These are phyloP conservation scores for Yamadazyma dendronema DNA, from an alignment of 1,139 yeast genomes.

Conservation along the genomic window DNA sequence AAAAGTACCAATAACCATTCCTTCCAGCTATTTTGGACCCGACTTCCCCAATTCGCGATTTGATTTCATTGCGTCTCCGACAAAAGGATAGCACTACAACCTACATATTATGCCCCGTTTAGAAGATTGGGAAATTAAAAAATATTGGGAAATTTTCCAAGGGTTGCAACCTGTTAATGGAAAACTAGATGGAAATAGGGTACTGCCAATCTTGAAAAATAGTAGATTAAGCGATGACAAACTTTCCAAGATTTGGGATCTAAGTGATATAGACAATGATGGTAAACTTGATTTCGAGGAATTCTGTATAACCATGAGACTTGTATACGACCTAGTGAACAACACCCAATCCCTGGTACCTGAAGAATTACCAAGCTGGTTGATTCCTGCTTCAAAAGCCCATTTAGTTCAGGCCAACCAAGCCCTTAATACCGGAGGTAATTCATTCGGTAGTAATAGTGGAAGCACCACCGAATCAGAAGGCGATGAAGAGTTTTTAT, in stretches of 20 bases:
- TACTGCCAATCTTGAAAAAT: constrained; percentile 83
- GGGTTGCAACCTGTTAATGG: constrained; percentile 81
- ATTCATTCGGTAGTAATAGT: constrained; percentile 24
- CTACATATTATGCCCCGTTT: constrained; percentile 53
- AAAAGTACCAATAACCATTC: too few species aligned
- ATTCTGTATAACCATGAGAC: constrained; percentile 94
- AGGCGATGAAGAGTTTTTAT: constrained; percentile 52
- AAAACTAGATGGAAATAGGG: constrained; percentile 80
- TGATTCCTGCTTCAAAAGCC: constrained; percentile 84
- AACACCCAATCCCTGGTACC: constrained; percentile 69
- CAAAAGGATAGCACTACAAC: not conserved
- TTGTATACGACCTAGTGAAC: constrained; percentile 87
- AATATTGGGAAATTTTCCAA: constrained; percentile 95
- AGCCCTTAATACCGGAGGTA: constrained; percentile 49
- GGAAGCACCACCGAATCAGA: constrained; percentile 42
- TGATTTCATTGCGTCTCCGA: not conserved
- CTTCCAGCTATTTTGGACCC: too few species aligned
- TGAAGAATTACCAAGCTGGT: constrained; percentile 77
- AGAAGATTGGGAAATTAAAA: constrained; percentile 92
- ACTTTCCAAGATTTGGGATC: constrained; percentile 82
- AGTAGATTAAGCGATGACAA: constrained; percentile 77
- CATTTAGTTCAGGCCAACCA: constrained; percentile 79
- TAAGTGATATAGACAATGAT: constrained; percentile 90
- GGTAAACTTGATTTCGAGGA: constrained; percentile 94
- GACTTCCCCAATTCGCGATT: too few species aligned